phyloP scores from a whole-genome alignment of 75 land plant species.

The Sequoiadendron giganteum region DNA sequence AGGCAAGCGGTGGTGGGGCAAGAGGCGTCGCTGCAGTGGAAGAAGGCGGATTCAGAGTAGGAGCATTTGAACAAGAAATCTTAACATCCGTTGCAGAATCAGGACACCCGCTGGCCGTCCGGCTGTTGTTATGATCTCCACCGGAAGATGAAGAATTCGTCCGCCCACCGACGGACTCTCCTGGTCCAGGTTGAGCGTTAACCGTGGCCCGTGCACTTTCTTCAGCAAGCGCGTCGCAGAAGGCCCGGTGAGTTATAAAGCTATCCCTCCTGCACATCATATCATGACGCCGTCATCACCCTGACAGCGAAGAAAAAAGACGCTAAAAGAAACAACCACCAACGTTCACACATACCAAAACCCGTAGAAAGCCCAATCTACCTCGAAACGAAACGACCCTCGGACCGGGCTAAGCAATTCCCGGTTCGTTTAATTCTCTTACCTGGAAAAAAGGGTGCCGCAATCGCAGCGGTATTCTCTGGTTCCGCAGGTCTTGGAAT shows the following conservation, averaged over 20 bases:
- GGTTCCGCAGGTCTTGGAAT: slow-evolving; percentile 84
- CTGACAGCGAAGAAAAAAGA: background rate
- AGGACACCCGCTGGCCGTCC: slow-evolving; percentile 12
- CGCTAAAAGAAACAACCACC: background rate
- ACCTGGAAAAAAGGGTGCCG: slow-evolving; percentile 84
- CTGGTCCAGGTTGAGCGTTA: background rate
- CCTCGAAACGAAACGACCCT: background rate
- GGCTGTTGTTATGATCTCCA: slow-evolving; percentile 4
- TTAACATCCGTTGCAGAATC: slow-evolving; percentile 7
- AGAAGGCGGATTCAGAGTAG: background rate
- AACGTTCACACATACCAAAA: background rate
- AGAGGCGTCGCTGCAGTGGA: background rate
- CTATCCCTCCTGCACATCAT: slow-evolving; percentile 63
- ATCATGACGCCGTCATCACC: background rate
- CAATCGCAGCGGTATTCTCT: slow-evolving; percentile 91
- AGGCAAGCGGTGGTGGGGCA: slow-evolving; percentile 8
- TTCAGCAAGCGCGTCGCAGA: slow-evolving; percentile 78
- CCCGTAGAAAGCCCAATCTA: background rate
- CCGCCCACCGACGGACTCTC: background rate
- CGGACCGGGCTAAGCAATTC: background rate
- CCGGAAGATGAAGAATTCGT: slow-evolving; percentile 22
- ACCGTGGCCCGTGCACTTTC: slow-evolving; percentile 47
- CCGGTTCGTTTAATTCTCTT: background rate
- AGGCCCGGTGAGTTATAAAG: slow-evolving; percentile 75
- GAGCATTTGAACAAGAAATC: slow-evolving; percentile 7